These are phyloP conservation scores for Tothia fuscella DNA, from an alignment of 2,329 filamentous ascomycete genomes.

Conservation along the genomic window DNA sequence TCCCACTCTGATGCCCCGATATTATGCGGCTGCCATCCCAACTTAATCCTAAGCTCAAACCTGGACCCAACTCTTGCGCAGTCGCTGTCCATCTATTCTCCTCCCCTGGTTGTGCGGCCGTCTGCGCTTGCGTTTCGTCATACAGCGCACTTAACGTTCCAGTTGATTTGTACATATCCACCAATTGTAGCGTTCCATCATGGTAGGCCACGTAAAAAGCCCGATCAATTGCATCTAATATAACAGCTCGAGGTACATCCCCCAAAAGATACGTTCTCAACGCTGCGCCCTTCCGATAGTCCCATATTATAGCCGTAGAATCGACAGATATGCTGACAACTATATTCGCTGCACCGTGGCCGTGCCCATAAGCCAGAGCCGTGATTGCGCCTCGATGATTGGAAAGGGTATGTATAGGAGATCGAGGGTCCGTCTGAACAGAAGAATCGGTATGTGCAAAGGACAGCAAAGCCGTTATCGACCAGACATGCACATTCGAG, in stretches of 20 bases:
- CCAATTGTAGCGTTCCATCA: slow-evolving; percentile 65
- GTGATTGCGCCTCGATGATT: slow-evolving; percentile 67
- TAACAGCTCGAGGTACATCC: slow-evolving; percentile 56
- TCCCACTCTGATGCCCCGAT: slow-evolving; percentile 71
- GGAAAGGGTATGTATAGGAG: slow-evolving; percentile 66
- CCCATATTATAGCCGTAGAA: slow-evolving; percentile 86
- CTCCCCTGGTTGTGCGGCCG: slow-evolving; percentile 5
- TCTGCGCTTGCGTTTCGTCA: slow-evolving; percentile 12
- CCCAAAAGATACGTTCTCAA: slow-evolving; percentile 75
- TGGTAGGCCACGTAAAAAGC: slow-evolving; percentile 72
- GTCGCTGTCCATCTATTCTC: slow-evolving; percentile 8
- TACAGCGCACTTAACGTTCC: slow-evolving; percentile 18
- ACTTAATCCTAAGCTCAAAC: slow-evolving; percentile 49
- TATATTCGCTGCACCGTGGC: slow-evolving; percentile 62
- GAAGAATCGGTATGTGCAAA: slow-evolving; percentile 33
- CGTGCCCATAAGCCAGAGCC: slow-evolving; percentile 49
- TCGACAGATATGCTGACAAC: slow-evolving; percentile 76
- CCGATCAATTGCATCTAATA: slow-evolving; percentile 71
- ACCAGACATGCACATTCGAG: slow-evolving; percentile 88
- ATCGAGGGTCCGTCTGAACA: slow-evolving; percentile 36
- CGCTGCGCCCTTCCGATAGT: slow-evolving; percentile 66
- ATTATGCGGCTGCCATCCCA: slow-evolving; percentile 73
- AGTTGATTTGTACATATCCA: slow-evolving; percentile 56
- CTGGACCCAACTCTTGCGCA: slow-evolving; percentile 7
- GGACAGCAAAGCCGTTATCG: slow-evolving; percentile 59